Evolutionary conservation across 257 asterid species (phyloP), one percentile per base, ranked within the genome.

Genomic region (Leptodermis oblonga): DNA sequence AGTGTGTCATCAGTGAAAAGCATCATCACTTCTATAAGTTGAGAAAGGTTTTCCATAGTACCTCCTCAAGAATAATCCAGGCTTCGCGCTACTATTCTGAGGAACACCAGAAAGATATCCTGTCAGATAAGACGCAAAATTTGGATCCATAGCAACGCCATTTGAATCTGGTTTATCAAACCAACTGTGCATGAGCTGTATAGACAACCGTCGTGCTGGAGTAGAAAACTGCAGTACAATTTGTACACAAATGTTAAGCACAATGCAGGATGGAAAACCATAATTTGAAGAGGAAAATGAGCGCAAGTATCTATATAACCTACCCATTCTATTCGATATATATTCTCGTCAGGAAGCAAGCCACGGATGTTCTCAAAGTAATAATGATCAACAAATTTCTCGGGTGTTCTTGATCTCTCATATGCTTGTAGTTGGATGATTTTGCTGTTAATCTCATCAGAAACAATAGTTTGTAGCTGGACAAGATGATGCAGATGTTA

Each of bases 251-350:
- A 15, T n/a, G n/a, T 65, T 48, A 56, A 37, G 70, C 68, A 71
- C 7, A 74, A 22, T 53, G 46, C 12, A 30, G 55, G 18, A 70
- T 53, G 74, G 23, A 55, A 55, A 56, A 43, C 33, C 67, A 62
- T 48, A 62, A 62, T 56, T 25, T 48, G 11, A 74, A 30, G 30
- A 39, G 56, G 68, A 53, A 64, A 39, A 23, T 31, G 69, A 31
- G 42, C 15, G 20, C 45, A 68, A 33, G 62, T 20, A 67, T 72
- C 72, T 70, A 41, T 70, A 41, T 69, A 62, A 78, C 98, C 31
- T 81, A 94, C 99, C 69, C 85, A 84, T 83, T 92, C 94, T 63
- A 94, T 76, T 43, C 97, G 87, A 70, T 87, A 94, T 67, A 91
- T 79, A 82, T 82, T 89, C 75, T 89, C 97, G 10, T 90, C 92